Percentiles rank a stretch among this genome's conserved stretches.
Conservation (phyloP, 2,329 filamentous ascomycete genomes). For the Colletotrichum theobromicola region DNA sequence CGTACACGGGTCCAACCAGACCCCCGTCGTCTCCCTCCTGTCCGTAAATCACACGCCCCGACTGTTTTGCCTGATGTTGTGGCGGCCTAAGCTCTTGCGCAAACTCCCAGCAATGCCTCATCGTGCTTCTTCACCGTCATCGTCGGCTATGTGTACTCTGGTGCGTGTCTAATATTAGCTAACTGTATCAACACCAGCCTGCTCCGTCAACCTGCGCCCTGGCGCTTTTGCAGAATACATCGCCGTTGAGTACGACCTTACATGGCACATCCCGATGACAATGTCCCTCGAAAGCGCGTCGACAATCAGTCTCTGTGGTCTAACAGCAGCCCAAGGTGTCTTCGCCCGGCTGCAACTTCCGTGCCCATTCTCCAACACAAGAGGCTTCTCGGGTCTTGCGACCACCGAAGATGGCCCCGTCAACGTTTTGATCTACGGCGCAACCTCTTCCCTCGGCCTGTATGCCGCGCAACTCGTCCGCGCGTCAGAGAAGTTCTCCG, state of each 20-base stretch:
- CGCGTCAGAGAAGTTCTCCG: not conserved
- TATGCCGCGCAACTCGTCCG: constrained; percentile 36
- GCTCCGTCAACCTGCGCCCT: constrained; percentile 43
- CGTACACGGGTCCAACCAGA: too few species aligned
- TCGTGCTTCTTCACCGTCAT: not conserved
- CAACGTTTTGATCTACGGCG: constrained; percentile 35
- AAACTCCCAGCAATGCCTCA: not conserved
- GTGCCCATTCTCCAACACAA: constrained; percentile 31
- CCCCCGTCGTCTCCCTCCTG: too few species aligned
- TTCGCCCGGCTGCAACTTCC: constrained; percentile 40
- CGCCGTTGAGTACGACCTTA: constrained; percentile 35
- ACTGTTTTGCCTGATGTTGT: not conserved
- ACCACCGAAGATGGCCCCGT: not conserved
- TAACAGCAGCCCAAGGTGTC: constrained; percentile 48
- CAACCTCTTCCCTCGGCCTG: constrained; percentile 36
- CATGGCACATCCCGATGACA: constrained; percentile 38
- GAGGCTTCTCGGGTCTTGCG: not conserved
- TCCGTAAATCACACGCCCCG: not conserved
- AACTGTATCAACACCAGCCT: constrained; percentile 28
- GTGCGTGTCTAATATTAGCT: not conserved
- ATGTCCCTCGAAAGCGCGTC: constrained; percentile 42
- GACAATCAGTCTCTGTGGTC: constrained; percentile 42
- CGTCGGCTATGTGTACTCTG: not conserved
- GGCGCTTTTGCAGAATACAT: constrained; percentile 52
- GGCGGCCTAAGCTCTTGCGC: not conserved